Evolutionary conservation across 108 stramenopile genomes (phyloP), one percentile per base, ranked within the genome.

Genomic region (Poteriospumella lacustris): DNA sequence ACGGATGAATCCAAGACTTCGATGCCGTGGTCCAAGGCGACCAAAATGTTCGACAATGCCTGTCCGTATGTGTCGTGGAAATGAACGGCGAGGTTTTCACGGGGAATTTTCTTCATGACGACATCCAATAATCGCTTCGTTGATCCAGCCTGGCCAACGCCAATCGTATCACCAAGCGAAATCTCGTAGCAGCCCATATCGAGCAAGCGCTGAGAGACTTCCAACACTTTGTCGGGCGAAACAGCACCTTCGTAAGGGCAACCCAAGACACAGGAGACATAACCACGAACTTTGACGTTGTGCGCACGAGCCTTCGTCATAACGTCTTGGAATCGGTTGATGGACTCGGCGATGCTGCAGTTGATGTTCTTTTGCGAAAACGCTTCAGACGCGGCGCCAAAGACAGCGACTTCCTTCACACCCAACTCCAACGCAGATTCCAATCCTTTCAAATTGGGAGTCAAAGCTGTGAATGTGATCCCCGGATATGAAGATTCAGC

Each of bases 1-100:
- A 92, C 91, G 28, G 91, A 90, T 5, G 89, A 82, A 56, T 95
- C 94, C 36, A 95, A 82, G 1, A 87, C 88, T 9, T 64, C 58
- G 5, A 95, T 84, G 12, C 88, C 92, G 43, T 80, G 34, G 52
- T 92, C 86, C 75, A 92, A 36, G 26, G 91, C 88, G 0, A 82
- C 84, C 1, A 90, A 76, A 56, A 95, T 90, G 64, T 95, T 95
- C 38, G 91, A 86, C 59, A 93, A 78, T 15, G 91, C 92, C 82
- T 90, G 89, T 41, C 92, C 94, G 76, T 90, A 92, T 0, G 94
- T 95, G 68, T 95, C 92, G 80, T 95, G 94, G 84, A 91, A 95
- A 68, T 95, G 94, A 70, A 90, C 89, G 24, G 94, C 94, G 9
- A 92, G 73, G 1, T 78, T 69, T 0, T 83, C 29, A 9, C 36